phyloP scores from a whole-genome alignment of 2,329 filamentous ascomycete species.

The Colletotrichum paranaense region DNA sequence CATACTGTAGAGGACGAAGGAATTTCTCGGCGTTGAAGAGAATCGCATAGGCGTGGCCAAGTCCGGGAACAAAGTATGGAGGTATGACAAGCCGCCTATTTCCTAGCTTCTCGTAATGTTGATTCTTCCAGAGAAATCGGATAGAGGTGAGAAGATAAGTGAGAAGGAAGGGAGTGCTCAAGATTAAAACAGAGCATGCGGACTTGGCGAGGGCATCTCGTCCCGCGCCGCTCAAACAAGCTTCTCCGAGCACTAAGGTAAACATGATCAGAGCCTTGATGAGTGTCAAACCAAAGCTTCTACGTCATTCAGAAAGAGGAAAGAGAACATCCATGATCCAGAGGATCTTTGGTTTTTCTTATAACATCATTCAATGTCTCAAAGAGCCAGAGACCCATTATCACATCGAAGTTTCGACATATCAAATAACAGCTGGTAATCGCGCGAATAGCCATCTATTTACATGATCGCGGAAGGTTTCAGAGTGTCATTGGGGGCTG shows the following conservation, averaged over 20 bases:
- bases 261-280: neutral
- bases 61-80: neutral
- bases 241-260: too few relatives aligned
- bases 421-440: neutral
- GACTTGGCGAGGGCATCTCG: neutral
- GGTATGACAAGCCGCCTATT: neutral
- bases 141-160: neutral
- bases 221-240: too few relatives aligned
- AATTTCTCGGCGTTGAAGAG: slow-evolving; percentile 6
- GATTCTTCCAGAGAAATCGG: neutral
- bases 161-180: neutral
- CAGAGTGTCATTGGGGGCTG: neutral
- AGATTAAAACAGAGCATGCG: neutral
- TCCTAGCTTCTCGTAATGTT: neutral
- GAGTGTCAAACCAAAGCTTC: rapidly evolving
- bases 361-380: neutral
- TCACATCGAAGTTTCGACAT: neutral
- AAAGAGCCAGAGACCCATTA: neutral
- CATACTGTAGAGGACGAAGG: slow-evolving; percentile 5
- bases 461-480: too few relatives aligned
- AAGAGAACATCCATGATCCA: neutral
- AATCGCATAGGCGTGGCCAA: neutral
- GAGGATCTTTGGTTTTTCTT: neutral
- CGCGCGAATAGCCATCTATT: neutral
- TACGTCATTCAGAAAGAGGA: neutral